Evolutionary conservation across 2,329 filamentous ascomycete genomes (phyloP).

Genomic region (Emericellopsis cladophorae): DNA sequence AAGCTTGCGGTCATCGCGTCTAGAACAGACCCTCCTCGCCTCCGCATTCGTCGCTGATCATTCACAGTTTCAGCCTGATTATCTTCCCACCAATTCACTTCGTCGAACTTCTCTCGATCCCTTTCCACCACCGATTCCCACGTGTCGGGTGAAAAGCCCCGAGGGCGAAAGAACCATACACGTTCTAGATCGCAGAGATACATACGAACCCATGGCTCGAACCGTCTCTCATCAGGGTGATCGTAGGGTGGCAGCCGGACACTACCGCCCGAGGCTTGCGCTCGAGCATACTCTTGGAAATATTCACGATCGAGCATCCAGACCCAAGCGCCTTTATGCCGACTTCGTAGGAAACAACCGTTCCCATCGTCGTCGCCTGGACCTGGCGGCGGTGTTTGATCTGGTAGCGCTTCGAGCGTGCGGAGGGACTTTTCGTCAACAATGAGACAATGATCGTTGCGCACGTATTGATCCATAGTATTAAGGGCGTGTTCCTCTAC

Average conservation of each 20-base stretch:
- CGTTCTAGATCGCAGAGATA: background rate
- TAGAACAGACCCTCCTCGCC: background rate
- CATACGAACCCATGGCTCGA: background rate
- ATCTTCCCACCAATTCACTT: background rate
- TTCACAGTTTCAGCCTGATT: background rate
- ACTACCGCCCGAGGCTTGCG: background rate
- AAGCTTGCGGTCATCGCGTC: background rate
- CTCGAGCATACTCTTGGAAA: background rate
- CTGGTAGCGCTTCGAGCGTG: background rate
- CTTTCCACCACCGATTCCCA: background rate
- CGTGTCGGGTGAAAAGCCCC: background rate
- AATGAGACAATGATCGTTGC: constrained; percentile 2
- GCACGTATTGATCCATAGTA: background rate
- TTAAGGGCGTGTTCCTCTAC: background rate
- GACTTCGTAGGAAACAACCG: background rate
- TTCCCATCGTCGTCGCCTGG: background rate
- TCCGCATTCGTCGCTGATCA: background rate
- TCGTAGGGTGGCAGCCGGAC: background rate
- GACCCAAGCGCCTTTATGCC: background rate
- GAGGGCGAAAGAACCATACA: background rate
- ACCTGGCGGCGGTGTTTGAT: background rate
- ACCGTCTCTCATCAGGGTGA: background rate
- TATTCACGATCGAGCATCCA: constrained; percentile 1
- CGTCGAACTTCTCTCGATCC: background rate
- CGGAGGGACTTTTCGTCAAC: constrained; percentile 1